Base-by-base conservation (phyloP, 352 stramenopile species). In the Globisporangium iwayamae region DNA sequence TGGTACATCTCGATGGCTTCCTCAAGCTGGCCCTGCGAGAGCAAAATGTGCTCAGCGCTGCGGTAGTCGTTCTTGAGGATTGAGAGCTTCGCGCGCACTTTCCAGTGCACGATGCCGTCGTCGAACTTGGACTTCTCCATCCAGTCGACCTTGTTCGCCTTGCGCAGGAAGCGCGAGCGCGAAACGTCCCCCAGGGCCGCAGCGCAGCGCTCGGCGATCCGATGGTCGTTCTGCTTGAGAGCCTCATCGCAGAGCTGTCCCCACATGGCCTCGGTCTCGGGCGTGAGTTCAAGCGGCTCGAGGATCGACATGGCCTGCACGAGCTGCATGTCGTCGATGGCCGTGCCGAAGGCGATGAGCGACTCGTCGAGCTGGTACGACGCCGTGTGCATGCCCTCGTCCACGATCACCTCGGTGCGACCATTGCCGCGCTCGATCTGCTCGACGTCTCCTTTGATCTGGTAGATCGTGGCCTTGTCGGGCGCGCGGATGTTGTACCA, bases 1-100 rank as follows among this genome's bases (percentile, higher is more conserved):
- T 98, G 89, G 70, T 98, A 98, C 93, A 98, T 98, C 36, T 93
- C 78, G 56, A 98, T 98, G 11, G 92, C 91, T 34, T 98, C 94
- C 56, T 98, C 91, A 18, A 97, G 69, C 74, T 97, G 91, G 38
- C 84, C 83, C 63, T 98, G 92, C 0, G 89, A 88, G 18, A 98
- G 74, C 46, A 98, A 68, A 39, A 98, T 84, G 63, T 96, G 83
- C 75, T 98, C 94, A 3, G 94, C 93, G 46, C 82, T 87, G 30
- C 85, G 78, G 55, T 96, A 93, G 70, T 98, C 90, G 67, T 96
- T 96, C 61, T 94, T 89, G 57, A 98, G 80, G 46, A 97, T 65
- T 20, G 82, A 79, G 28, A 97, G 74, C 36, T 77, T 78, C 11
- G 90, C 79, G 30, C 90, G 89, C 13, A 98, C 91, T 63, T 90